Evolutionary conservation across 2,329 filamentous ascomycete genomes (phyloP), one percentile per base, ranked within the genome.

Genomic region (Alternaria incomplexa): DNA sequence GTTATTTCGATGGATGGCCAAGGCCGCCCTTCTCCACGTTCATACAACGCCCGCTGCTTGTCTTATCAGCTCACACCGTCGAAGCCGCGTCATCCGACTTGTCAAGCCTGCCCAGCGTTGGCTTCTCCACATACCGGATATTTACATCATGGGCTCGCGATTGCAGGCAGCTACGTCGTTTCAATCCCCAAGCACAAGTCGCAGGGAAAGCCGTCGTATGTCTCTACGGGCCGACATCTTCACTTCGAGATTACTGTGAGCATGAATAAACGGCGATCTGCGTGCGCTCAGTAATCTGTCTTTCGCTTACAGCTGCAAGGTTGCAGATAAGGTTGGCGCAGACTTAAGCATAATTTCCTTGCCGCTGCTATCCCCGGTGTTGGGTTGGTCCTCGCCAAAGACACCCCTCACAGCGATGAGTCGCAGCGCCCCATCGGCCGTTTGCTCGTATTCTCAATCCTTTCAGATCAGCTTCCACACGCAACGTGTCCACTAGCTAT

Each of bases 321-420:
- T 68, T 66, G 64, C 66, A 76, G 74, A 77, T 78, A 77, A 78
- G 74, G 73, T 76, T 78, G 70, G 62, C 71, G 67, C 70, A 72
- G 28, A 72, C 68, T 77, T 78, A 78, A 78, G 75, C 75, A 76
- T 78, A 78, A 76, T 71, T 71, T 65, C 66, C 69, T 65, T 66
- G 68, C 72, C 72, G 70, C 72, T 71, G 50, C 58, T 58, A 63
- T 59, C 67, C 72, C 71, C 61, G 65, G 70, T 64, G 65, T 56
- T 57, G 61, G 62, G 61, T 36, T 36, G 25, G 26, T 30, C 43
- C 54, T 64, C 64, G 58, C 64, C 63, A 62, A 68, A 67, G 60
- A 59, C 62, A 64, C 28, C 56, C 50, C 47, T 58, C 48, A 45
- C 40, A 45, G 28, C 15, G 20, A 45, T 52, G 50, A 52, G 48